Evolutionary conservation across 805 yeast species (phyloP).

Genomic region (Suhomyces tanzawaensis): DNA sequence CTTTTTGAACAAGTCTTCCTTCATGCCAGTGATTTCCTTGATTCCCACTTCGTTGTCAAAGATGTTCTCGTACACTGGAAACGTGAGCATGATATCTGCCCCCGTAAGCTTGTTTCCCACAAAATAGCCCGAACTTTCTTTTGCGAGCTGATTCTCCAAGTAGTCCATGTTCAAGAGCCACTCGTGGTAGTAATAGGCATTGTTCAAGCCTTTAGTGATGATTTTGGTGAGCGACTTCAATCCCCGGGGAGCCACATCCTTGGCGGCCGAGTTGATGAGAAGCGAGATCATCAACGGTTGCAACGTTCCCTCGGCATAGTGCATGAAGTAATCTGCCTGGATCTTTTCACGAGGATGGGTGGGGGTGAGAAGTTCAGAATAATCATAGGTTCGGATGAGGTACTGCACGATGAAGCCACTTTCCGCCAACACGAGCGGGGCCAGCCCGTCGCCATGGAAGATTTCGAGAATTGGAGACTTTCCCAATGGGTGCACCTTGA

Average conservation of each 20-base stretch:
- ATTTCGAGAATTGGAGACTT: slow-evolving; percentile 59
- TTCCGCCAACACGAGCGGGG: slow-evolving; percentile 33
- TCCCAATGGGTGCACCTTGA: slow-evolving; percentile 59
- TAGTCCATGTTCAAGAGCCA: slow-evolving; percentile 36
- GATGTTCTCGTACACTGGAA: slow-evolving; percentile 40
- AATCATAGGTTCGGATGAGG: slow-evolving; percentile 35
- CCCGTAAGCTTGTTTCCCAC: slow-evolving; percentile 51
- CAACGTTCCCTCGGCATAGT: slow-evolving; percentile 62
- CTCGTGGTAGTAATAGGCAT: slow-evolving; percentile 50
- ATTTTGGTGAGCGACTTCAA: slow-evolving; percentile 41
- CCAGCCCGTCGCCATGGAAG: slow-evolving; percentile 33
- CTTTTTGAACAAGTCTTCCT: slow-evolving; percentile 25
- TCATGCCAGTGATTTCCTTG: slow-evolving; percentile 33
- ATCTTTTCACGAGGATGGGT: slow-evolving; percentile 21
- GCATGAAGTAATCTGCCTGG: slow-evolving; percentile 51
- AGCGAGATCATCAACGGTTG: slow-evolving; percentile 45
- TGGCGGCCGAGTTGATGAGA: slow-evolving; percentile 40
- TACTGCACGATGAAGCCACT: slow-evolving; percentile 40
- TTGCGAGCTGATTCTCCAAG: slow-evolving; percentile 39
- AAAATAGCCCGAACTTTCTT: slow-evolving; percentile 36
- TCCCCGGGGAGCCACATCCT: slow-evolving; percentile 47
- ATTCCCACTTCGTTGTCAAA: slow-evolving; percentile 38
- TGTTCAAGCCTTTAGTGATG: slow-evolving; percentile 46
- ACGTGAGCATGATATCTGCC: slow-evolving; percentile 55
- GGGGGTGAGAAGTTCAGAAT: slow-evolving; percentile 25